Evolutionary conservation across 768 basidiomycete genomes (phyloP).

Genomic region (Leccinum obscurum): DNA sequence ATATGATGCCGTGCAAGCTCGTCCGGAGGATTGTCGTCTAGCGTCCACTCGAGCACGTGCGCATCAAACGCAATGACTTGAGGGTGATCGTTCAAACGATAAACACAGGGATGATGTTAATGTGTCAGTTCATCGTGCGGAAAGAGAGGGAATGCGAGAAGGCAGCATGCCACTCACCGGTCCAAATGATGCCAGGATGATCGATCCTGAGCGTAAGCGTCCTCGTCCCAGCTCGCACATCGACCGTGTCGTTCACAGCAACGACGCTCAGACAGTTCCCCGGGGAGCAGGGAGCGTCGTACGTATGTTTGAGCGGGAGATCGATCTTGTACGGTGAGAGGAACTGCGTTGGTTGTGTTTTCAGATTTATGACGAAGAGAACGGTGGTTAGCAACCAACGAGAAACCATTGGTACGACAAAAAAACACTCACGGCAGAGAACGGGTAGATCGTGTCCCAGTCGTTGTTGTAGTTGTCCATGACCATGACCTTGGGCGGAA

Average conservation of each 20-base stretch:
- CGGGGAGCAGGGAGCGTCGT: constrained; percentile 50
- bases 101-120: no score
- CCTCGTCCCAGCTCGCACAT: constrained; percentile 61
- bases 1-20: constrained; percentile 82
- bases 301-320: constrained; percentile 49
- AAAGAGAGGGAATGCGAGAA: background rate
- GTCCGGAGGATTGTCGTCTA: constrained; percentile 76
- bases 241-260: constrained; percentile 55
- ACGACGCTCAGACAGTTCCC: constrained; percentile 51
- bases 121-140: background rate
- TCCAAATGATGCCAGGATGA: constrained; percentile 88
- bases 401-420: background rate
- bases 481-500: constrained; percentile 43
- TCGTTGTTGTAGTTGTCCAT: constrained; percentile 82
- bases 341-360: constrained; percentile 49
- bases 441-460: constrained; percentile 87
- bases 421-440: constrained; percentile 56
- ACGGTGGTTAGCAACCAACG: background rate
- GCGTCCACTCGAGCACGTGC: constrained; percentile 81
- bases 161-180: constrained; percentile 43
- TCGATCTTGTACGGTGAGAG: constrained; percentile 81
- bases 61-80: constrained; percentile 88
- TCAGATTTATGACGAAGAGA: background rate
- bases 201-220: constrained; percentile 65
- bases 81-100: background rate